These are phyloP conservation scores for Coemansia sp. DNA, from an alignment of 192 early-diverging fungal species.

Conservation along the genomic window DNA sequence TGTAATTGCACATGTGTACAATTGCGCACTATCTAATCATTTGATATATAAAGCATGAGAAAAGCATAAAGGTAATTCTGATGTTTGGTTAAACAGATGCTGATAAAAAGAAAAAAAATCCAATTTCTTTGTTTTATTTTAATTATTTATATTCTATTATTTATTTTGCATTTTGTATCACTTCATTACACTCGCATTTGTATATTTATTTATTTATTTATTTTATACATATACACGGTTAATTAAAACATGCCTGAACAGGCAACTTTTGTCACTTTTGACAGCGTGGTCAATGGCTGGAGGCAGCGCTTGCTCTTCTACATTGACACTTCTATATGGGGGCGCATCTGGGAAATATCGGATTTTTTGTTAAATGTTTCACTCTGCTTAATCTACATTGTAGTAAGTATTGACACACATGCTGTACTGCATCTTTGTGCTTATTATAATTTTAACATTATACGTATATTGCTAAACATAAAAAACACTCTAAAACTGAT, in stretches of 20 bases:
- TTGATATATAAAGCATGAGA: not conserved
- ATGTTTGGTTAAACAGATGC: not conserved
- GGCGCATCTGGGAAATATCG: conserved; percentile 44
- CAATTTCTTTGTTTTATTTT: not conserved
- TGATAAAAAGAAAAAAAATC: not conserved
- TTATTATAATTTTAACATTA: too few relatives aligned
- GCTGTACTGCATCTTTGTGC: too few relatives aligned
- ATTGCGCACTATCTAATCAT: not conserved
- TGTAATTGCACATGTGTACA: conserved; percentile 4
- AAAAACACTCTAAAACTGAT: not conserved
- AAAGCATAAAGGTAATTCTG: not conserved
- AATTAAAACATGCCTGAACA: conserved; percentile 29
- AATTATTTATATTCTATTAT: not conserved
- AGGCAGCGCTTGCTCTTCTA: conserved; percentile 42
- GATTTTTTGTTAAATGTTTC: conserved; percentile 40
- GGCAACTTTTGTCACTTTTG: conserved; percentile 47
- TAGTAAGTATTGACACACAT: conserved; percentile 29
- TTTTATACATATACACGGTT: not conserved
- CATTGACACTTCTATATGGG: conserved; percentile 49
- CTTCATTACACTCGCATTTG: not conserved
- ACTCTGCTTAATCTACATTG: conserved; percentile 40
- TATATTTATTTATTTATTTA: conserved; percentile 1
- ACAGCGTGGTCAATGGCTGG: conserved; percentile 52
- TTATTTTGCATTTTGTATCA: conserved; percentile 2
- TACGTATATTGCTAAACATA: not conserved